phyloP scores from a whole-genome alignment of 495 filamentous ascomycete genomes.

The Jackrogersella multiformis region DNA sequence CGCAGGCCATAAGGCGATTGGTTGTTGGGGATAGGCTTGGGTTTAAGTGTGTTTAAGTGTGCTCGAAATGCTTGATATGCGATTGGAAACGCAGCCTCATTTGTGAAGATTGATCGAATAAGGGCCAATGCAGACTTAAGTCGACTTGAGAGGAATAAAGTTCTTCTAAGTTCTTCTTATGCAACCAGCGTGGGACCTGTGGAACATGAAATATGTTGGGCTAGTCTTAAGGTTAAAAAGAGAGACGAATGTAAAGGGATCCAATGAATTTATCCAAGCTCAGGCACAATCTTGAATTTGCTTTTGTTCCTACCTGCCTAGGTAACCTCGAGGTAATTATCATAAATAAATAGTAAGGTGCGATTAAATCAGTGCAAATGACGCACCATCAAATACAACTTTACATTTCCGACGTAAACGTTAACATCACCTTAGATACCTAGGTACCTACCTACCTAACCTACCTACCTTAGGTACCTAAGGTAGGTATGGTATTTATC shows the following conservation, averaged over 20 bases:
- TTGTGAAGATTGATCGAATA: not conserved
- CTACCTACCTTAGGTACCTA: too few species aligned
- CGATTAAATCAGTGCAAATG: not conserved
- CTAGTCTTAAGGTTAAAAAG: constrained; percentile 29
- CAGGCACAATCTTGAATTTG: constrained; percentile 4
- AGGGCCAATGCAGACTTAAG: constrained; percentile 6
- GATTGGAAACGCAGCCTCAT: constrained; percentile 25
- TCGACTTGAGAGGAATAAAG: too few species aligned
- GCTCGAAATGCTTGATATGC: constrained; percentile 22
- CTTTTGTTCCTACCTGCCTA: too few species aligned
- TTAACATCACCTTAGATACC: too few species aligned
- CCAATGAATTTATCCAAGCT: constrained; percentile 13
- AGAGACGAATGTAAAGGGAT: not conserved
- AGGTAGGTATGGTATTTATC: too few species aligned
- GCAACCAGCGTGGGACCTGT: constrained; percentile 22
- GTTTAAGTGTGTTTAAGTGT: not conserved
- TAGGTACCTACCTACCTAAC: too few species aligned
- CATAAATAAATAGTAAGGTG: not conserved
- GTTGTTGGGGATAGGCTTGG: constrained; percentile 11
- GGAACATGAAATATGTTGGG: constrained; percentile 35
- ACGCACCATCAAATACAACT: constrained; percentile 19
- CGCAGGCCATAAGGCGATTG: constrained; percentile 30
- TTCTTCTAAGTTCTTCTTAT: constrained; percentile 6
- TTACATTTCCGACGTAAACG: constrained; percentile 1
- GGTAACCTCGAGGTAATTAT: not conserved